Evolutionary conservation across 2,329 filamentous ascomycete genomes (phyloP).

Genomic region (Neurospora sp.): DNA sequence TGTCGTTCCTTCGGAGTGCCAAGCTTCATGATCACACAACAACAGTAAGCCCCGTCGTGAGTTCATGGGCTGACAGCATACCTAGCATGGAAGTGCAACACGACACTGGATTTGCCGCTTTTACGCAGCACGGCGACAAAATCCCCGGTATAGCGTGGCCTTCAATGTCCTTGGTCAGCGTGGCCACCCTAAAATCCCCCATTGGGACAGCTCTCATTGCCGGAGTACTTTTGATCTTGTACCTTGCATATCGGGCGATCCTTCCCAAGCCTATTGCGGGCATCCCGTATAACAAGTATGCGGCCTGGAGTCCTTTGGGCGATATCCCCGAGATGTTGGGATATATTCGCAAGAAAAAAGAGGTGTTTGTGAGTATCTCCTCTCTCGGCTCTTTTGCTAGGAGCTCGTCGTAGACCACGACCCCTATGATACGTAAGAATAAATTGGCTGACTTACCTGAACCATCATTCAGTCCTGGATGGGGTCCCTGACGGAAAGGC

Average conservation of each 20-base stretch:
- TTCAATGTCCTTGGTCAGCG: no score
- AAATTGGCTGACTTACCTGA: no score
- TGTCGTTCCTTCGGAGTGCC: no score
- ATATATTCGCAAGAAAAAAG: constrained; percentile 25
- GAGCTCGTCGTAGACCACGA: neutral
- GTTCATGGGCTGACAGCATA: no score
- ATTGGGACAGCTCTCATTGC: neutral
- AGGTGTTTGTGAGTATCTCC: constrained; percentile 19
- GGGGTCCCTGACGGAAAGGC: constrained; percentile 22
- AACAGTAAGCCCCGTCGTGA: no score
- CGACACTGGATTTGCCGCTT: neutral
- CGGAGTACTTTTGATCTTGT: neutral
- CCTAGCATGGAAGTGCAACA: neutral
- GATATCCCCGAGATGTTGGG: constrained; percentile 32
- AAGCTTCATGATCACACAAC: no score
- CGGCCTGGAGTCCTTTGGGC: constrained; percentile 28
- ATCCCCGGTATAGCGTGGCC: no score
- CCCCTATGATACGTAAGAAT: no score
- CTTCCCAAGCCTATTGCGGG: constrained; percentile 34
- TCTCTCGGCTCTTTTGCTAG: no score
- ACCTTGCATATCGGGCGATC: constrained; percentile 11
- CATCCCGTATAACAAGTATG: constrained; percentile 34
- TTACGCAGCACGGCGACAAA: neutral
- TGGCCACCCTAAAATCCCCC: neutral
- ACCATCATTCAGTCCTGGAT: constrained; percentile 17